Percentiles rank a stretch among this genome's conserved stretches.
These are phyloP conservation scores for Westerdykella aurantiaca DNA, from an alignment of 2,329 filamentous ascomycete species.

Conservation along the genomic window DNA sequence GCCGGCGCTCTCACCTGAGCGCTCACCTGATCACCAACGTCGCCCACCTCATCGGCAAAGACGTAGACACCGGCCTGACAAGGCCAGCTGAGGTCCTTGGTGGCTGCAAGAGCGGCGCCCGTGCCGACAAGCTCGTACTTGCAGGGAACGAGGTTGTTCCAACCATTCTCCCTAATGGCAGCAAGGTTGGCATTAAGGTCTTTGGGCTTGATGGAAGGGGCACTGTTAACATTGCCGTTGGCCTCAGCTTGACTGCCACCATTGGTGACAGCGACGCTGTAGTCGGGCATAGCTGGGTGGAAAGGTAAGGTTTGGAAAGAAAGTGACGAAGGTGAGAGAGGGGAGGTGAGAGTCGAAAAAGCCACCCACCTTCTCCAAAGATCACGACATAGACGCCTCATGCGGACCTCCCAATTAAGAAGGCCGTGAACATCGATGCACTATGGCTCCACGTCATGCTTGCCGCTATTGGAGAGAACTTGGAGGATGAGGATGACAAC, in stretches of 20 bases:
- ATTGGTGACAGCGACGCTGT: too few species aligned
- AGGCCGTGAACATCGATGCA: constrained; percentile 82
- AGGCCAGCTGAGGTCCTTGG: constrained; percentile 39
- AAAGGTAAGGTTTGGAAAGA: too few species aligned
- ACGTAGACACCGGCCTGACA: constrained; percentile 65
- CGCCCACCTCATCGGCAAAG: constrained; percentile 80
- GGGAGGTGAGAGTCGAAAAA: constrained; percentile 32
- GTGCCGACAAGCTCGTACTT: constrained; percentile 44
- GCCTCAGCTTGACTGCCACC: too few species aligned
- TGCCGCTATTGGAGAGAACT: constrained; percentile 91
- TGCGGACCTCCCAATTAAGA: constrained; percentile 58
- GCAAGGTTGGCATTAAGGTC: constrained; percentile 18
- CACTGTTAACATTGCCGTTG: background rate
- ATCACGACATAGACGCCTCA: constrained; percentile 47
- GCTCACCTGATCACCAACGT: constrained; percentile 85
- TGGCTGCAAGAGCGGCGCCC: constrained; percentile 5
- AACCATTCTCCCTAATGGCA: constrained; percentile 37
- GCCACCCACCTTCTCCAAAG: constrained; percentile 45
- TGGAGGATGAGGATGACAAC: constrained; percentile 88
- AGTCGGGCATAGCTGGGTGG: too few species aligned
- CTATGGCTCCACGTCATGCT: constrained; percentile 98
- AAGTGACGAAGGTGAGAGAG: too few species aligned
- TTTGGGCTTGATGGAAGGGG: constrained; percentile 12
- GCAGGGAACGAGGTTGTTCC: constrained; percentile 44
- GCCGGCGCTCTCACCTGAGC: constrained; percentile 26